phyloP scores from a whole-genome alignment of 768 basidiomycete species.

The Leccinellum luteum region DNA sequence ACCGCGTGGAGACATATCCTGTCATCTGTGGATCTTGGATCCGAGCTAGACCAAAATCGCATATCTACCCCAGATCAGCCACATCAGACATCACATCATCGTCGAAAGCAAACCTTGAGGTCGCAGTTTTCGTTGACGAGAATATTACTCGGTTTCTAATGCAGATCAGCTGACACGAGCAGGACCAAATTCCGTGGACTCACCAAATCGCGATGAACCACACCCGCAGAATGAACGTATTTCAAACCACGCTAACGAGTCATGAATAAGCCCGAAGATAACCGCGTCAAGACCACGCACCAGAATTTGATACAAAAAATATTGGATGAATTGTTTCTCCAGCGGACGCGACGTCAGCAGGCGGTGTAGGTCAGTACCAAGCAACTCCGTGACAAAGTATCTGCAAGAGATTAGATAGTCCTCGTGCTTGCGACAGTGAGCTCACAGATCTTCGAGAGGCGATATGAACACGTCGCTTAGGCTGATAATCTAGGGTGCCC shows the following conservation, averaged over 20 bases:
- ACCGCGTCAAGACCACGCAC: conserved; percentile 43
- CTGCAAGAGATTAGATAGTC: conserved; percentile 40
- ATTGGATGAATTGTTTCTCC: conserved; percentile 99
- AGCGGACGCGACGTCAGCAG: conserved; percentile 93
- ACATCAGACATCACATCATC: background rate
- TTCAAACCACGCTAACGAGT: conserved; percentile 82
- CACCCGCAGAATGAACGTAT: conserved; percentile 99
- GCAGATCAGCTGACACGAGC: background rate
- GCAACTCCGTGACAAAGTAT: conserved; percentile 98
- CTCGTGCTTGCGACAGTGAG: conserved; percentile 4
- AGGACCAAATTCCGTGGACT: conserved; percentile 24
- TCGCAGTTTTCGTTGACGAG: conserved; percentile 99
- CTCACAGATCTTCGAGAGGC: conserved; percentile 95
- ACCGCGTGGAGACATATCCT: conserved; percentile 97
- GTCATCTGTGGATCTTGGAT: conserved; percentile 99
- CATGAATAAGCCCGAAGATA: conserved; percentile 5
- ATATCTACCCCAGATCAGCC: conserved; percentile 59
- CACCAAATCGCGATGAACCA: conserved; percentile 95
- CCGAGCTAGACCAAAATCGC: conserved; percentile 97
- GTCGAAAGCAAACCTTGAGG: conserved; percentile 64
- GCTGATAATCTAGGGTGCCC: conserved; percentile 80
- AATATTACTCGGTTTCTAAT: conserved; percentile 96
- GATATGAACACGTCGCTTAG: conserved; percentile 99
- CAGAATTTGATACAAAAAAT: conserved; percentile 98
- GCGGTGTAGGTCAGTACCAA: conserved; percentile 97